Evolutionary conservation across 2,329 filamentous ascomycete genomes (phyloP).

Genomic region (Colletotrichum caudatum): DNA sequence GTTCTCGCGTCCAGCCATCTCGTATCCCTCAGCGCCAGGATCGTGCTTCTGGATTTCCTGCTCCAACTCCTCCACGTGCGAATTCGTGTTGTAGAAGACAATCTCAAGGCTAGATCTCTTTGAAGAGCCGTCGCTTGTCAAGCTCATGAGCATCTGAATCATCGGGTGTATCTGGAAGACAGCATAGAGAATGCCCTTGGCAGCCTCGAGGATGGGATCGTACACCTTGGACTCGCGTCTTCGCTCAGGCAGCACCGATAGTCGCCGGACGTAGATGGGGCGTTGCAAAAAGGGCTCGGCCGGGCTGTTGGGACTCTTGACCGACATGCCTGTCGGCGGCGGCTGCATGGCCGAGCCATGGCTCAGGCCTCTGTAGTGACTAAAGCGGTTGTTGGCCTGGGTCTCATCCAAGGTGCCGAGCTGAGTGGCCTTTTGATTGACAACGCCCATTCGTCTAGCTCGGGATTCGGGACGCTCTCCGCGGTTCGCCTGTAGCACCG

Average conservation of each 20-base stretch:
- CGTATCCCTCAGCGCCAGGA: conserved; percentile 61
- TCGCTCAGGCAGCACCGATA: conserved; percentile 73
- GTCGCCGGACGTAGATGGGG: conserved; percentile 72
- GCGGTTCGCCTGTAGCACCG: conserved; percentile 61
- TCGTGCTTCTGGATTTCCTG: conserved; percentile 74
- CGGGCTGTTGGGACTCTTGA: conserved; percentile 69
- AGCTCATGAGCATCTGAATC: conserved; percentile 73
- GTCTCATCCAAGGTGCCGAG: conserved; percentile 73
- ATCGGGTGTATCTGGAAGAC: conserved; percentile 77
- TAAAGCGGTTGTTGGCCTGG: conserved; percentile 73
- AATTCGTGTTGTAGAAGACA: conserved; percentile 76
- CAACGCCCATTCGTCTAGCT: conserved; percentile 73
- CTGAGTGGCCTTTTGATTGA: conserved; percentile 70
- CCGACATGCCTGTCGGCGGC: conserved; percentile 52
- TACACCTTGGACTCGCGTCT: conserved; percentile 71
- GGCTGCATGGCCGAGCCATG: conserved; percentile 77
- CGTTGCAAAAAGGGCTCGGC: conserved; percentile 68
- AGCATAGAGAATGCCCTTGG: conserved; percentile 75
- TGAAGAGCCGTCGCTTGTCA: conserved; percentile 70
- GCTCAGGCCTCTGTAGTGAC: conserved; percentile 74
- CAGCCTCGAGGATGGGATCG: conserved; percentile 73
- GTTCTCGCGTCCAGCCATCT: conserved; percentile 65
- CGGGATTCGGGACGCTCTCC: conserved; percentile 66
- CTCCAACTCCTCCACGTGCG: conserved; percentile 74
- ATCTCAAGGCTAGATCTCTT: conserved; percentile 74